Conservation (phyloP, 495 filamentous ascomycete species). For the Annulohypoxylon bovei region DNA sequence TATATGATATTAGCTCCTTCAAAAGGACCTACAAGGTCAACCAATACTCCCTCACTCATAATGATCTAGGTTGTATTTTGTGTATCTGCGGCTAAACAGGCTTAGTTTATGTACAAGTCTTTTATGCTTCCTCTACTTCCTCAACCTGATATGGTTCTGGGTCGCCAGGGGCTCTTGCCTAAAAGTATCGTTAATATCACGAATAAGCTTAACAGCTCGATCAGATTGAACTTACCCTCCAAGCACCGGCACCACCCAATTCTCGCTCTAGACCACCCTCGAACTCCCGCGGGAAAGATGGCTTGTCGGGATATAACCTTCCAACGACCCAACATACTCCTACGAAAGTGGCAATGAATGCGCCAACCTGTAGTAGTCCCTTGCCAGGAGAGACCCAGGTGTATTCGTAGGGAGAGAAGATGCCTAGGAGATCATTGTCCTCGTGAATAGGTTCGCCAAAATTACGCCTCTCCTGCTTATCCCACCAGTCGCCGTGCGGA, state of each 20-base stretch:
- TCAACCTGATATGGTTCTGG: conserved; percentile 52
- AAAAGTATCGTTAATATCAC: conserved; percentile 14
- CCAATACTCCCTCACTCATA: neutral
- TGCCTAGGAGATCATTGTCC: conserved; percentile 93
- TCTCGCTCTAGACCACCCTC: conserved; percentile 85
- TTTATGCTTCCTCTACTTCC: conserved; percentile 34
- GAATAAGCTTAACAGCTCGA: neutral
- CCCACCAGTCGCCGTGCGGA: conserved; percentile 95
- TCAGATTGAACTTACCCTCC: conserved; percentile 56
- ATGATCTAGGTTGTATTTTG: conserved; percentile 3
- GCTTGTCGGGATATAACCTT: conserved; percentile 85
- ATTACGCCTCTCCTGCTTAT: conserved; percentile 95
- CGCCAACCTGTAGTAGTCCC: conserved; percentile 76
- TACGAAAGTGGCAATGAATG: conserved; percentile 75
- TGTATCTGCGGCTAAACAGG: neutral
- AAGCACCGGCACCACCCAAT: conserved; percentile 73
- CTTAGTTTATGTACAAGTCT: conserved; percentile 20
- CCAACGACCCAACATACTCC: conserved; percentile 77
- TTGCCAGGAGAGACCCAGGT: conserved; percentile 79
- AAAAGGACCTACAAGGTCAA: neutral
- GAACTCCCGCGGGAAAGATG: conserved; percentile 79
- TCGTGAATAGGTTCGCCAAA: conserved; percentile 96
- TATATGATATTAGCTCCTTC: neutral
- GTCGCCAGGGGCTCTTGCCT: conserved; percentile 57
- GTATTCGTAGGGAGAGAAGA: conserved; percentile 91